Conservation (phyloP, 2,329 filamentous ascomycete species). For the Aciculosporium take region DNA sequence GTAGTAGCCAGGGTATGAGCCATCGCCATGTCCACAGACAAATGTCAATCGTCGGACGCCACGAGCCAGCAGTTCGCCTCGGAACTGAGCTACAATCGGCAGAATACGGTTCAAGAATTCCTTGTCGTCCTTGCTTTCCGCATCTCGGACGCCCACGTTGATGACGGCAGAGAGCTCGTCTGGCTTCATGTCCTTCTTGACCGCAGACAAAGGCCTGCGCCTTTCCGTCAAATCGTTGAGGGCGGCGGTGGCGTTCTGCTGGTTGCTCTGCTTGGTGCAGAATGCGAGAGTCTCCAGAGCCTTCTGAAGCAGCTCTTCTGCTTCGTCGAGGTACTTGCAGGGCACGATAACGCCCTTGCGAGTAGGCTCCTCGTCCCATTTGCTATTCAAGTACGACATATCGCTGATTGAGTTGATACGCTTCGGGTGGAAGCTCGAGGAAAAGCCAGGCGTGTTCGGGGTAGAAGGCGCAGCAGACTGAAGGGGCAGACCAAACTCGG, state of each 20-base stretch:
- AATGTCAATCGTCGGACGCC: slow-evolving; percentile 85
- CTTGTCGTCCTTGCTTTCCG: slow-evolving; percentile 68
- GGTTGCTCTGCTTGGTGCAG: slow-evolving; percentile 41
- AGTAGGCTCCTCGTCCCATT: slow-evolving; percentile 59
- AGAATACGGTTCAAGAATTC: slow-evolving; percentile 66
- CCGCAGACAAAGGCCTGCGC: slow-evolving; percentile 35
- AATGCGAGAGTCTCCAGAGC: slow-evolving; percentile 72
- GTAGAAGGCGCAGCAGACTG: slow-evolving; percentile 71
- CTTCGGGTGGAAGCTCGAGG: slow-evolving; percentile 47
- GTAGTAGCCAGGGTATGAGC: slow-evolving; percentile 91
- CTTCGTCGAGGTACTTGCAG: slow-evolving; percentile 85
- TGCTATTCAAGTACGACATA: slow-evolving; percentile 73
- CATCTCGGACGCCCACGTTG: slow-evolving; percentile 82
- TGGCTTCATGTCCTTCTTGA: slow-evolving; percentile 23
- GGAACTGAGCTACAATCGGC: slow-evolving; percentile 63
- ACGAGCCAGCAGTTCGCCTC: slow-evolving; percentile 67
- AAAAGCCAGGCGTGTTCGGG: slow-evolving; percentile 56
- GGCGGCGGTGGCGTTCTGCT: slow-evolving; percentile 37
- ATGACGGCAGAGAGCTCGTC: slow-evolving; percentile 78
- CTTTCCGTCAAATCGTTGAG: slow-evolving; percentile 62
- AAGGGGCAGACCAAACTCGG: slow-evolving; percentile 73
- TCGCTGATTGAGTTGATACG: slow-evolving; percentile 92
- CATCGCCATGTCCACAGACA: slow-evolving; percentile 88
- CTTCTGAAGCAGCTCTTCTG: slow-evolving; percentile 71
- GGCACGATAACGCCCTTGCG: slow-evolving; percentile 92